These are phyloP conservation scores for Rhynchosporium graminicola DNA, from an alignment of 2,329 filamentous ascomycete species.

Conservation along the genomic window DNA sequence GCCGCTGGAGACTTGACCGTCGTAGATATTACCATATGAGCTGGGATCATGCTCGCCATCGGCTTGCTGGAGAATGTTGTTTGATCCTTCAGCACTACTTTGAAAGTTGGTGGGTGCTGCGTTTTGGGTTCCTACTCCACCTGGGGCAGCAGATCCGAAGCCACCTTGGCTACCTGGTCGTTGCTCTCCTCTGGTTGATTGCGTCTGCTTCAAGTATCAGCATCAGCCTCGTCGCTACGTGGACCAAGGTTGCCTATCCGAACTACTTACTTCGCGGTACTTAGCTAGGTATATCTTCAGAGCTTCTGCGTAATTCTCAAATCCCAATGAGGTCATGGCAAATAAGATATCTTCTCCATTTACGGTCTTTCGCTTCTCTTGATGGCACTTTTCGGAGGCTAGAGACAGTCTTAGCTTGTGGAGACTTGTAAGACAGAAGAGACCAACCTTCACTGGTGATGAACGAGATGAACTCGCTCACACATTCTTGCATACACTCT, in stretches of 20 bases:
- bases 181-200: constrained; percentile 69
- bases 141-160: constrained; percentile 46
- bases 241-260: not conserved
- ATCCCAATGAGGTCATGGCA: constrained; percentile 97
- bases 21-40: constrained; percentile 46
- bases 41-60: constrained; percentile 41
- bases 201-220: constrained; percentile 56
- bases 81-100: constrained; percentile 38
- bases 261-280: constrained; percentile 84
- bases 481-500: constrained; percentile 99
- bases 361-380: constrained; percentile 98
- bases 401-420: constrained; percentile 36
- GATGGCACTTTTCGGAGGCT: constrained; percentile 99
- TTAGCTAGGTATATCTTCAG: constrained; percentile 97
- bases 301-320: constrained; percentile 98
- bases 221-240: not conserved
- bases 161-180: constrained; percentile 57
- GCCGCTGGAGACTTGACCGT: constrained; percentile 52
- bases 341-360: constrained; percentile 99
- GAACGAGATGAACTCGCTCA: constrained; percentile 99
- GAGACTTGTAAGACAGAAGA: constrained; percentile 16
- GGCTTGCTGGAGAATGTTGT: constrained; percentile 40
- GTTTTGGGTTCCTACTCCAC: constrained; percentile 42
- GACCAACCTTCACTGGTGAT: constrained; percentile 95
- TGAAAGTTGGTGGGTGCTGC: constrained; percentile 36